Conservation (phyloP, 2,329 filamentous ascomycete species). For the Alternaria triticina region DNA sequence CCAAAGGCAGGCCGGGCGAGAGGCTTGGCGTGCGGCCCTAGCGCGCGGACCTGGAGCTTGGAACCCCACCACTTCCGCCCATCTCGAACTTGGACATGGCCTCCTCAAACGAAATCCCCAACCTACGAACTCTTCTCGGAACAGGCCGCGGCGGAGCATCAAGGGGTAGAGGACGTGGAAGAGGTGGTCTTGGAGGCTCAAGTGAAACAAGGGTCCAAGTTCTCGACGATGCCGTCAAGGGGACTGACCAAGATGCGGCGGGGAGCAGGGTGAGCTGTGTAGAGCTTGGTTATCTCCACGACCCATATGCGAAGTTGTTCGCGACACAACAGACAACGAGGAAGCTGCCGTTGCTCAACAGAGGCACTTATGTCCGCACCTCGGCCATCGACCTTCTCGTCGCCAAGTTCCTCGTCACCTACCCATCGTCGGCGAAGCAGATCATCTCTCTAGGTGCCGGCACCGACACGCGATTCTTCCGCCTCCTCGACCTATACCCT, state of each 20-base stretch:
- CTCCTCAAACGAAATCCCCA: constrained; percentile 73
- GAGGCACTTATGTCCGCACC: constrained; percentile 94
- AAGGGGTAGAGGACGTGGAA: constrained; percentile 56
- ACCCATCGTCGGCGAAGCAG: constrained; percentile 62
- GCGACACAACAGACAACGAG: constrained; percentile 64
- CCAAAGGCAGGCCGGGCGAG: constrained; percentile 28
- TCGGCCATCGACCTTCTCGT: constrained; percentile 81
- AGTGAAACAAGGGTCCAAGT: constrained; percentile 44
- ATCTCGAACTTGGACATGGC: constrained; percentile 61
- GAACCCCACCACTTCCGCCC: constrained; percentile 38
- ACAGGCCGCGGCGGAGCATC: constrained; percentile 55
- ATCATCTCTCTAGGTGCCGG: constrained; percentile 93
- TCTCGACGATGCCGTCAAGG: constrained; percentile 80
- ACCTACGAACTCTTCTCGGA: constrained; percentile 69
- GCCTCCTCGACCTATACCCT: constrained; percentile 64
- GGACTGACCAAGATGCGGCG: constrained; percentile 90
- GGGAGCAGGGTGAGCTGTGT: constrained; percentile 90
- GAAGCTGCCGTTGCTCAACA: constrained; percentile 89
- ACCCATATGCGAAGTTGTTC: constrained; percentile 77
- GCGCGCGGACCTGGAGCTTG: constrained; percentile 15
- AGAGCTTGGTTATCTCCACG: constrained; percentile 80
- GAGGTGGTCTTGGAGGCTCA: constrained; percentile 25
- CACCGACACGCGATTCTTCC: constrained; percentile 88
- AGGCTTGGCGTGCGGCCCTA: constrained; percentile 14
- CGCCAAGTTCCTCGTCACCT: constrained; percentile 67